Base-by-base conservation (phyloP, 495 filamentous ascomycete genomes). In the Aspergillus sclerotiicarbonarius region DNA sequence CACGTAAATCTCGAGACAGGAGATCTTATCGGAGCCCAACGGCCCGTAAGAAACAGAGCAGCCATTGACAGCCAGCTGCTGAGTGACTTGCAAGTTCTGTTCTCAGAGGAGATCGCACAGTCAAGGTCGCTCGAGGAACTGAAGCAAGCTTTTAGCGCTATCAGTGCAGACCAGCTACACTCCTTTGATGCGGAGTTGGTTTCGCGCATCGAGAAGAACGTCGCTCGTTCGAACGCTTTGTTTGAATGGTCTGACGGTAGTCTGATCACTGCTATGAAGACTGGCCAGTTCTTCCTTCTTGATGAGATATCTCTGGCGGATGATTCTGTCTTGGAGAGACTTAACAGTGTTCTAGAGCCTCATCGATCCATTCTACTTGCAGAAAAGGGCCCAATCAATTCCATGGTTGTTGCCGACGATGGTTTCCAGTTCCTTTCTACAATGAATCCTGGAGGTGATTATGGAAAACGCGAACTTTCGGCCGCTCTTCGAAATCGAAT, bases 371-470 rank as follows among this genome's bases (percentile, higher is more conserved):
- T 99, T 30, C 79, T 96, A 12, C 82, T 99, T 18, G 95, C 95
- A 2, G 95, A 99, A 70, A 98, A 97, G 70, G 95, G 94, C 0
- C 82, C 89, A 1, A 79, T 86, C 32, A 86, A 94, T 64, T 88
- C 91, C 7, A 84, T 90, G 62, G 78, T 99, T 39, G 78, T 81
- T 37, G 95, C 88, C 19, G 71, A 80, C n/a, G 79, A 87, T 29
- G 91, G 89, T 1, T 99, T 97, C 72, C 93, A 98, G 67, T 96
- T 98, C 66, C 77, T 98, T 47, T 93, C 95, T 15, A 99, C 95
- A 3, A 99, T 99, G 95, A 99, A 99, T 61, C 95, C 95, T 8
- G 95, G 94, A 37, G 95, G 95, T 54, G 95, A 99, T 65, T 98
- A 96, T 69, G 95, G 95, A 54, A 99, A 99, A 68, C 88, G 89